These are phyloP conservation scores for Podaxis carcinomalis DNA, from an alignment of 768 basidiomycete genomes.

Conservation along the genomic window DNA sequence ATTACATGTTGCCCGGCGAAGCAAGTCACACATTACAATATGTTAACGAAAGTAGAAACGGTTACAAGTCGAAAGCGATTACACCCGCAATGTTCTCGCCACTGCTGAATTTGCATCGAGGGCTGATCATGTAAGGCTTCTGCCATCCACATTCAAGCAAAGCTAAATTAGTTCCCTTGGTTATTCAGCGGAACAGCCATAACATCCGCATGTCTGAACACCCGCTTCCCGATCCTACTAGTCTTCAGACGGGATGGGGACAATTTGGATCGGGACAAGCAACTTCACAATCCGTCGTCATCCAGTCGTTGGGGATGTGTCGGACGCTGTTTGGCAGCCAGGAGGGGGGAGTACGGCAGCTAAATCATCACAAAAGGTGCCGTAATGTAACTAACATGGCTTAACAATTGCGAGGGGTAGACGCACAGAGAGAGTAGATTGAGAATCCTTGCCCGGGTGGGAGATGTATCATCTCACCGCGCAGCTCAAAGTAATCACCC, in stretches of 20 bases:
- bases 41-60: no score
- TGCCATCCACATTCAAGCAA: no score
- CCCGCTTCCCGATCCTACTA: constrained; percentile 42
- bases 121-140: no score
- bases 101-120: no score
- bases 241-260: constrained; percentile 51
- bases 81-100: no score
- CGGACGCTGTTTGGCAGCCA: constrained; percentile 62
- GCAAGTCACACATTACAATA: no score
- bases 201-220: constrained; percentile 50
- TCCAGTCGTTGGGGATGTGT: constrained; percentile 60
- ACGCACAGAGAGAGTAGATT: constrained; percentile 59
- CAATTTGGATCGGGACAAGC: constrained; percentile 70
- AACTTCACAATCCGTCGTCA: constrained; percentile 59
- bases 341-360: constrained; percentile 60
- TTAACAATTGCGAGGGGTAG: not conserved
- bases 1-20: no score
- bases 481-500: constrained; percentile 60
- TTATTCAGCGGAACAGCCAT: constrained; percentile 39
- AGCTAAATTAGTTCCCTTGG: not conserved
- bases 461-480: constrained; percentile 61
- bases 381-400: not conserved
- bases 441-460: constrained; percentile 64
- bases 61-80: no score
- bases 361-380: constrained; percentile 17